A percentile compares a stretch with the other conserved stretches of the same genome.
Conservation (phyloP, 192 early-diverging fungal species). For the Coemansia sp. region DNA sequence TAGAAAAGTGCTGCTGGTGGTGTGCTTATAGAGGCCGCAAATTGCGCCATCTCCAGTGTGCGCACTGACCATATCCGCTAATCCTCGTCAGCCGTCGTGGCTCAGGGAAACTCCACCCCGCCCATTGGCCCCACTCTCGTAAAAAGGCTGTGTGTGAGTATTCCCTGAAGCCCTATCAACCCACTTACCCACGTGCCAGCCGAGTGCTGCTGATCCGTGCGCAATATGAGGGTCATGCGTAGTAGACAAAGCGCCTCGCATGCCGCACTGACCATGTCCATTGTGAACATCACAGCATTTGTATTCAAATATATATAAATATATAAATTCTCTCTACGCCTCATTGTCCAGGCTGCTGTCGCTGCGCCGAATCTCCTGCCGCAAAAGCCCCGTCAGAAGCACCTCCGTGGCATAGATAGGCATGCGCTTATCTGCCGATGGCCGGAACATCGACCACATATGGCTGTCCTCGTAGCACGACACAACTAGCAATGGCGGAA, state of each 20-base stretch:
- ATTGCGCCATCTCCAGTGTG: not conserved
- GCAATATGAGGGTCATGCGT: not conserved
- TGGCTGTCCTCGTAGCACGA: conserved; percentile 36
- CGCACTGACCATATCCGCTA: not conserved
- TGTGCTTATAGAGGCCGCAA: not conserved
- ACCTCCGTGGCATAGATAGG: conserved; percentile 37
- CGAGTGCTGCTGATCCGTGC: not conserved
- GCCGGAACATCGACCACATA: conserved; percentile 35
- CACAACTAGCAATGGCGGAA: conserved; percentile 42
- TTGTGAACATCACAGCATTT: not conserved
- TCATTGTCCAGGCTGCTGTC: conserved; percentile 2
- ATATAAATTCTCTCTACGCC: not conserved
- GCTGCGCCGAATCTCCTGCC: conserved; percentile 31
- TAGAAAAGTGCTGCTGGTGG: no score
- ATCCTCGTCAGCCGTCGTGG: not conserved
- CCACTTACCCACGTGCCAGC: not conserved
- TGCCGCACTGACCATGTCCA: not conserved
- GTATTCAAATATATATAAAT: not conserved
- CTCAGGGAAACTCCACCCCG: not conserved
- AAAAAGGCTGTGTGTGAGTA: not conserved
- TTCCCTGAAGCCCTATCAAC: not conserved
- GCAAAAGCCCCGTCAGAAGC: conserved; percentile 37
- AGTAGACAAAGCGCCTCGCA: not conserved
- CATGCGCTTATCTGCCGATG: conserved; percentile 7
- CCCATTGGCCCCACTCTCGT: not conserved